Base-by-base conservation (phyloP, 257 asterid genomes). In the Mitragyna speciosa region DNA sequence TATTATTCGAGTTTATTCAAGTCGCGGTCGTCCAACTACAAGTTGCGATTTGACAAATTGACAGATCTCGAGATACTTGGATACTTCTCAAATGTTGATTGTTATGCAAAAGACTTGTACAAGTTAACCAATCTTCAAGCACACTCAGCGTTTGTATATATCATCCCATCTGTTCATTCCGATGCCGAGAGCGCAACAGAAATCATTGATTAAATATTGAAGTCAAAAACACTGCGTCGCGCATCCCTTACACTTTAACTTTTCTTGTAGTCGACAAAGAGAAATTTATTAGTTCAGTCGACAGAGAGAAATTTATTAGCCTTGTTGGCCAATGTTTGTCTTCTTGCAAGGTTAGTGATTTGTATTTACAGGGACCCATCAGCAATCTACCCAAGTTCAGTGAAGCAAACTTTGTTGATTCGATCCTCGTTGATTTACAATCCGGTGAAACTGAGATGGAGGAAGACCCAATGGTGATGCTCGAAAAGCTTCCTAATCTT, bases 401-500 rank as follows among this genome's bases (percentile, higher is more conserved):
- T 36, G 45, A 68, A 69, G 51, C 45, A 45, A 70, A 10, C 59
- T 45, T 2, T 28, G 39, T 36, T 36, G 33, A 12, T 69, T 54
- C 58, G 31, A 31, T 12, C 36, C 5, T 61, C 41, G 5, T 33
- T 63, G 4, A 41, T 2, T 31, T 71, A 43, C 22, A 12, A 36
- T 70, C 7, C 8, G 0, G 1, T 31, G 41, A 47, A 22, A 49
- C n/a, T 59, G 81, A 76, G 31, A 67, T 80, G 5, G 7, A 19
- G 61, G 61, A 54, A 54, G 61, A 17, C 24, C 61, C 24, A 22
- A 70, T 81, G 74, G 43, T 3, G n/a, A 73, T 75, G 12, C 22
- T 83, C 3, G 81, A 43, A 70, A 77, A 63, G 76, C 67, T 84
- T 69, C 79, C 76, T 64, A 73, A 47, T 58, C 59, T 84, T 2